phyloP scores from a whole-genome alignment of 176 grass and related monocot genomes.

The Cocos nucifera region DNA sequence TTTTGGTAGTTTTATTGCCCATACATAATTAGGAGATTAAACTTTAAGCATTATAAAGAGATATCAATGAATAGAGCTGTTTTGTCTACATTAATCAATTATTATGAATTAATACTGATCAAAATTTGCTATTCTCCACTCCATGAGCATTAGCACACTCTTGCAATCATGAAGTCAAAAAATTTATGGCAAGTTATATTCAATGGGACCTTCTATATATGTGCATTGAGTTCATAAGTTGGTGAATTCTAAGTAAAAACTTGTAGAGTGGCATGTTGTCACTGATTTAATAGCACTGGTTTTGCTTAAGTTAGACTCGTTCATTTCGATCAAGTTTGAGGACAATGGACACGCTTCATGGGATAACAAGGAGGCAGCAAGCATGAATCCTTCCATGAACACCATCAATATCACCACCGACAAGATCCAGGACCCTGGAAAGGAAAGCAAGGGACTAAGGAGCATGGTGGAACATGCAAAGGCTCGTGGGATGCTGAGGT shows the following conservation, averaged over 20 bases:
- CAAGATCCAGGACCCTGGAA: neutral
- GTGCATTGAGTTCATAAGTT: too few species aligned
- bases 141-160: too few species aligned
- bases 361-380: conserved; percentile 26
- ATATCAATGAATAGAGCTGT: too few species aligned
- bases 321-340: conserved; percentile 98
- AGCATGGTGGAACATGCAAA: conserved; percentile 39
- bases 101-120: too few species aligned
- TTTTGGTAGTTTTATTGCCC: too few species aligned
- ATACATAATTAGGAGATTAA: too few species aligned
- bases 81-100: too few species aligned
- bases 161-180: too few species aligned
- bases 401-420: neutral
- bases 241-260: neutral
- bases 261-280: neutral
- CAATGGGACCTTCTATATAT: too few species aligned
- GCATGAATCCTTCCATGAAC: neutral
- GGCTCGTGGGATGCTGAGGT: conserved; percentile 43
- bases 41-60: too few species aligned
- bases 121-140: too few species aligned
- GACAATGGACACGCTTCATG: conserved; percentile 67
- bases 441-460: neutral
- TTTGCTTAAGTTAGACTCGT: conserved; percentile 42
- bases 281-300: neutral
- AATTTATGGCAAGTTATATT: too few species aligned